Evolutionary conservation across 805 yeast species (phyloP).

Genomic region (Starmerella stellata): DNA sequence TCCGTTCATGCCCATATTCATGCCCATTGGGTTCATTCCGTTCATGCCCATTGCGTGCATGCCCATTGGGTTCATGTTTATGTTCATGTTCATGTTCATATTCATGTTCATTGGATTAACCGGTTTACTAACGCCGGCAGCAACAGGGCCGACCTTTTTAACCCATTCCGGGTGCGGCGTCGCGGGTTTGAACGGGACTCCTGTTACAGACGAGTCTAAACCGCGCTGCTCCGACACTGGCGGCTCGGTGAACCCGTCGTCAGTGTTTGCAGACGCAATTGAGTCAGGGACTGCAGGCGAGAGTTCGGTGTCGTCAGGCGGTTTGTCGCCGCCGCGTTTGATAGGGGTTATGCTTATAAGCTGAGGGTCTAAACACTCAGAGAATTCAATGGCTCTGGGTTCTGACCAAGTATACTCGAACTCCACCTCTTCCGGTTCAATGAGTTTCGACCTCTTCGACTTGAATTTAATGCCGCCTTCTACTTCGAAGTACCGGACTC

Average conservation of each 20-base stretch:
- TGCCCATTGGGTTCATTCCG: conserved; percentile 2
- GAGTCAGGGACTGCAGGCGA: too few relatives aligned
- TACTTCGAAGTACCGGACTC: conserved; percentile 20
- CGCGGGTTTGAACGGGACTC: conserved; percentile 5
- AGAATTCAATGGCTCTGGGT: conserved; percentile 16
- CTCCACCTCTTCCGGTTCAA: background rate
- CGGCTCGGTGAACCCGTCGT: too few relatives aligned
- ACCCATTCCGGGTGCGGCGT: conserved; percentile 6
- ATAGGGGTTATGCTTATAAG: conserved; percentile 15
- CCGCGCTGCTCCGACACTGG: too few relatives aligned
- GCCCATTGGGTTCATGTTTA: background rate
- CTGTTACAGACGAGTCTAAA: too few relatives aligned
- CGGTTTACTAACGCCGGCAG: background rate
- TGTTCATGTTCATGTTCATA: background rate
- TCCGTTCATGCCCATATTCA: too few relatives aligned
- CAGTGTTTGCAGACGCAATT: too few relatives aligned
- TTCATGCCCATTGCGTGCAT: conserved; percentile 1
- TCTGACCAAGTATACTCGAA: conserved; percentile 11
- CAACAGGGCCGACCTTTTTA: conserved; percentile 2
- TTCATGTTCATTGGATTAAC: background rate
- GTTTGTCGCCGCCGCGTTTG: conserved; percentile 20
- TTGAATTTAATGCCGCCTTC: conserved; percentile 13
- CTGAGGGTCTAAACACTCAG: conserved; percentile 5
- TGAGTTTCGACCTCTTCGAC: conserved; percentile 10
- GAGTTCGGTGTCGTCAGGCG: conserved; percentile 9